A percentile compares a stretch with the other conserved stretches of the same genome.
Conservation (phyloP, 495 filamentous ascomycete genomes). For the Echria macrotheca region DNA sequence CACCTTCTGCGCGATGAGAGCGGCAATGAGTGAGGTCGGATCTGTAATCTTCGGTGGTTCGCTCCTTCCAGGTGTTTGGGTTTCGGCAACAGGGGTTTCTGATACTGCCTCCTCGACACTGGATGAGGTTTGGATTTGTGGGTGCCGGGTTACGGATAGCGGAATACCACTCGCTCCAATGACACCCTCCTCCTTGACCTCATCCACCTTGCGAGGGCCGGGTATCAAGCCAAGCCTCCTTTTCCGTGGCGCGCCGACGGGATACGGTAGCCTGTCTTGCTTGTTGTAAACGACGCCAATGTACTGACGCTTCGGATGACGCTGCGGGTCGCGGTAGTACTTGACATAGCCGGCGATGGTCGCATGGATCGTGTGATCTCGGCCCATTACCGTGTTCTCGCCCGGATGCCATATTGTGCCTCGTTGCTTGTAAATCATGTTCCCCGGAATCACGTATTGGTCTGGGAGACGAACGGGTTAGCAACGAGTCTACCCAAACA, state of each 20-base stretch:
- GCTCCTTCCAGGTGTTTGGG: not conserved
- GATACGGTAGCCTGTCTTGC: constrained; percentile 66
- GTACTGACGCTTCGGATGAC: constrained; percentile 76
- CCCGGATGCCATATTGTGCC: constrained; percentile 92
- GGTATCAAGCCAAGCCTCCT: constrained; percentile 67
- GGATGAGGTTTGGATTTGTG: constrained; percentile 19
- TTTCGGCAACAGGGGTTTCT: not conserved
- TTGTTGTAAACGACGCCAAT: constrained; percentile 88
- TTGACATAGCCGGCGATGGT: constrained; percentile 80
- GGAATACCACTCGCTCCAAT: constrained; percentile 41
- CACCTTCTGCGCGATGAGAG: constrained; percentile 36
- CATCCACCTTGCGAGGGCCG: constrained; percentile 27
- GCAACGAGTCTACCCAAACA: not conserved
- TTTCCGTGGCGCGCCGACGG: constrained; percentile 58
- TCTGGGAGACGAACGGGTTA: constrained; percentile 37
- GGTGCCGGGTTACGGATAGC: constrained; percentile 34
- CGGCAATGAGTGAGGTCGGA: constrained; percentile 20
- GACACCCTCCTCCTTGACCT: constrained; percentile 15
- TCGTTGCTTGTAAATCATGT: constrained; percentile 96
- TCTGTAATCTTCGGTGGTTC: constrained; percentile 7
- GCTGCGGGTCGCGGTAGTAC: constrained; percentile 83
- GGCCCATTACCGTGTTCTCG: constrained; percentile 87
- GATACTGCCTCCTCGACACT: not conserved
- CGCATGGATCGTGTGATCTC: constrained; percentile 97
- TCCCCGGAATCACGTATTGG: constrained; percentile 86